phyloP scores from a whole-genome alignment of 208 protist genomes.

The Acanthamoeba rhysodes region DNA sequence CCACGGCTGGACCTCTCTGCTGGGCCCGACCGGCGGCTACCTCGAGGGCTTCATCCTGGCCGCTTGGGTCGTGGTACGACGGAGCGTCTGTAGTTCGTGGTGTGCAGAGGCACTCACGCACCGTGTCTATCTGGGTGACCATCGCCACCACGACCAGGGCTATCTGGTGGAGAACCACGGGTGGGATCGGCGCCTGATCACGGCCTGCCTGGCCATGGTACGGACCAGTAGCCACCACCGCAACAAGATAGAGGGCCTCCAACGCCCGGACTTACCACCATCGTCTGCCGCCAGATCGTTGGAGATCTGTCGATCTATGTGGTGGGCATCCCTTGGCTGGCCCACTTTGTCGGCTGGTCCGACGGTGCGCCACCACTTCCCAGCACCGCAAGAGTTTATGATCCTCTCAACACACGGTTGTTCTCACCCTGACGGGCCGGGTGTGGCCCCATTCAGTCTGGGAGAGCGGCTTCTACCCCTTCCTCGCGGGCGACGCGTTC shows the following conservation, averaged over 20 bases:
- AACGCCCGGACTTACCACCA: no score
- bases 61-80: constrained; percentile 44
- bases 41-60: constrained; percentile 58
- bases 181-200: constrained; percentile 40
- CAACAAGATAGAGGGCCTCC: background rate
- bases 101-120: background rate
- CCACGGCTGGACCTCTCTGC: background rate
- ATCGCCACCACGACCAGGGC: background rate
- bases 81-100: background rate
- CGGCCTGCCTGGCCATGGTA: constrained; percentile 67
- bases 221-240: no score
- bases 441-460: background rate
- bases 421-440: no score
- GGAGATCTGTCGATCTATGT: constrained; percentile 63
- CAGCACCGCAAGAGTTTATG: no score
- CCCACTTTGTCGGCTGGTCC: constrained; percentile 55
- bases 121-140: no score
- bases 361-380: background rate
- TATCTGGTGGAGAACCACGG: constrained; percentile 39
- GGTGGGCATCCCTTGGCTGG: constrained; percentile 55
- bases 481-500: constrained; percentile 27
- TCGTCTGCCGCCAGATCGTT: background rate
- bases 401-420: no score
- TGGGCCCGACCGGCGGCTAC: constrained; percentile 56
- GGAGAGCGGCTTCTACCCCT: constrained; percentile 48